Evolutionary conservation across 1,139 yeast genomes (phyloP), one percentile per base, ranked within the genome.

Genomic region (Suhomyces bribrorum): DNA sequence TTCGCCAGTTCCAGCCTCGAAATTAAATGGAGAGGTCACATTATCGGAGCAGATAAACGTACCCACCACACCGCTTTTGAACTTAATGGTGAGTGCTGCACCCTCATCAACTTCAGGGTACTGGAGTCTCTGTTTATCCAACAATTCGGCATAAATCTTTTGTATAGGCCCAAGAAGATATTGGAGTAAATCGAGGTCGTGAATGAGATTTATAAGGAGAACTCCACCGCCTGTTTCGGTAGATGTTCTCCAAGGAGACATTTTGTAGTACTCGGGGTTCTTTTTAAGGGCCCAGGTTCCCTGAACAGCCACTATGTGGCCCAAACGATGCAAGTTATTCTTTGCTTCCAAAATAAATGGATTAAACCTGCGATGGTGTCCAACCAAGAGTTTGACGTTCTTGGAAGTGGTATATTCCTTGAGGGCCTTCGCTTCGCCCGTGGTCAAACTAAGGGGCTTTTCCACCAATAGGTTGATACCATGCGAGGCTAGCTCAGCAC

Each of bases 1-100:
- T 48, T 68, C 74, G 2, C 73, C 73, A 1, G 74, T 66, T 2
- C 71, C 69, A 23, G 57, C 48, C 47, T 67, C 73, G 42, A 68
- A 68, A 44, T 64, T 65, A 46, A 65, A 67, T 1, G 74, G 73
- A 2, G 69, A 63, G 2, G 62, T 55, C 11, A 67, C 67, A 41
- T 64, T 64, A 40, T 68, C 74, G 4, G 69, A 56, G 44, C 73
- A 67, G 9, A 68, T 54, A 47, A 68, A 67, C 2, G 70, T 65
- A 3, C 74, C 74, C 15, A 61, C 52, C 14, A 62, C 55, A 1
- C 74, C 74, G 41, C 49, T 60, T 18, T 47, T 46, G 44, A 68
- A 68, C 17, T 56, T 48, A 7, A 68, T 40, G 8, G 69, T 63
- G 14, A 68, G 50, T 3, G 61, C 65, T 0, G 73, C 73, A 14